Evolutionary conservation across 1,139 yeast species (phyloP).

Genomic region (Kodamaea alishanica): DNA sequence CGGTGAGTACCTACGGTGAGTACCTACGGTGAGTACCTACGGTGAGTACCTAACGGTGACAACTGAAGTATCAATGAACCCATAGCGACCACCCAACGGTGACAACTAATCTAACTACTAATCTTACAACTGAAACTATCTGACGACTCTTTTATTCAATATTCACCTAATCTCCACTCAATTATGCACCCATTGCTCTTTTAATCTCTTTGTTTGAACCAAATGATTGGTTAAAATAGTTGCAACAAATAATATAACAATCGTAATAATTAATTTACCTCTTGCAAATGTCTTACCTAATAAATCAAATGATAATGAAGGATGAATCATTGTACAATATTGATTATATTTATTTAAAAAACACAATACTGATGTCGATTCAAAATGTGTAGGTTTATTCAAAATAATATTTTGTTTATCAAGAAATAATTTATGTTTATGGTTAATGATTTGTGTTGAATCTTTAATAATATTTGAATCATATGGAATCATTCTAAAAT

Average conservation of each 20-base stretch:
- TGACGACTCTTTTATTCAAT: too few species aligned
- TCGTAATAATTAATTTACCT: slow-evolving; percentile 57
- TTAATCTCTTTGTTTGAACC: slow-evolving; percentile 21
- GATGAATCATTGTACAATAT: slow-evolving; percentile 74
- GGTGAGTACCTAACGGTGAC: too few species aligned
- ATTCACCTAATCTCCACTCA: too few species aligned
- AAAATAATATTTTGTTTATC: slow-evolving; percentile 38
- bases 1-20: too few species aligned
- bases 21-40: too few species aligned
- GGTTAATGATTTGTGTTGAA: slow-evolving; percentile 37
- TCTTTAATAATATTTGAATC: slow-evolving; percentile 58
- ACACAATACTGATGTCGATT: slow-evolving; percentile 76
- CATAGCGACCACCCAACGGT: too few species aligned
- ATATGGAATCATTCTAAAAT: slow-evolving; percentile 62
- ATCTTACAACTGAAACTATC: too few species aligned
- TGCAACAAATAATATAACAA: slow-evolving; percentile 47
- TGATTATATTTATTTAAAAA: slow-evolving; percentile 59
- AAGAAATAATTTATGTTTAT: slow-evolving; percentile 35
- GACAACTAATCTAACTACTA: too few species aligned
- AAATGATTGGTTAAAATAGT: slow-evolving; percentile 21
- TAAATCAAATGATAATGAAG: slow-evolving; percentile 81
- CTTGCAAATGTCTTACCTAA: slow-evolving; percentile 67
- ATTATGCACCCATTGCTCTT: slow-evolving; percentile 20
- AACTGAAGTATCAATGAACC: too few species aligned
- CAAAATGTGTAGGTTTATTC: slow-evolving; percentile 66